Conservation (phyloP, 345 rosid genomes). For the Lepidium didymum region DNA sequence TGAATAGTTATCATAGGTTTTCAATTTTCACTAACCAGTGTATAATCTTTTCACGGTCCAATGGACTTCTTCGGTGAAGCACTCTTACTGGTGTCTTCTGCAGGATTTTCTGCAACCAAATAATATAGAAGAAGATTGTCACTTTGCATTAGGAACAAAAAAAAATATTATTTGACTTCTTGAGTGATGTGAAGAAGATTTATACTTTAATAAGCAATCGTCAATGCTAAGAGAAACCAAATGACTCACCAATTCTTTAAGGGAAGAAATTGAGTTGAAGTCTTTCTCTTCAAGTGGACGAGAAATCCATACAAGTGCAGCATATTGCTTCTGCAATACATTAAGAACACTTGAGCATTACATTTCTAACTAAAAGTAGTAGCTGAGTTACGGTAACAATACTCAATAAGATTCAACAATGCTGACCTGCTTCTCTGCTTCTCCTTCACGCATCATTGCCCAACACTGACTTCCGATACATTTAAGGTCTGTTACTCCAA, state of each 20-base stretch:
- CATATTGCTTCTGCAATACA: conserved; percentile 77
- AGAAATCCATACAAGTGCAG: conserved; percentile 90
- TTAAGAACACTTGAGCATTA: neutral
- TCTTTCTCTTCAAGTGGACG: conserved; percentile 77
- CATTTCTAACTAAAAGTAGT: neutral
- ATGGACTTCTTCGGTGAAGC: conserved; percentile 94
- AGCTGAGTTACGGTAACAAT: neutral
- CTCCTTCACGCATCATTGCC: conserved; percentile 95
- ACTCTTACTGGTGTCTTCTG: conserved; percentile 92
- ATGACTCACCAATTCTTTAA: conserved; percentile 57
- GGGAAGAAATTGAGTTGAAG: conserved; percentile 40
- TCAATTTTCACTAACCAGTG: conserved; percentile 50
- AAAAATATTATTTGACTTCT: neutral
- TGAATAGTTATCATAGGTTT: neutral
- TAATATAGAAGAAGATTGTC: neutral
- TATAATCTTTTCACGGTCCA: conserved; percentile 73
- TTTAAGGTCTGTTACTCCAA: conserved; percentile 60
- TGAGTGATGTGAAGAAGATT: neutral
- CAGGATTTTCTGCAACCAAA: conserved; percentile 47
- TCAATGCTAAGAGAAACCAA: neutral
- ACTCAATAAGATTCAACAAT: neutral
- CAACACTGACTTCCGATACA: conserved; percentile 66
- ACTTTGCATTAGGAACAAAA: neutral
- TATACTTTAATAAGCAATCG: neutral
- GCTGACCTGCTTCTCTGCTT: conserved; percentile 82